Conservation (phyloP, 345 rosid genomes). For the Turritis glabra region DNA sequence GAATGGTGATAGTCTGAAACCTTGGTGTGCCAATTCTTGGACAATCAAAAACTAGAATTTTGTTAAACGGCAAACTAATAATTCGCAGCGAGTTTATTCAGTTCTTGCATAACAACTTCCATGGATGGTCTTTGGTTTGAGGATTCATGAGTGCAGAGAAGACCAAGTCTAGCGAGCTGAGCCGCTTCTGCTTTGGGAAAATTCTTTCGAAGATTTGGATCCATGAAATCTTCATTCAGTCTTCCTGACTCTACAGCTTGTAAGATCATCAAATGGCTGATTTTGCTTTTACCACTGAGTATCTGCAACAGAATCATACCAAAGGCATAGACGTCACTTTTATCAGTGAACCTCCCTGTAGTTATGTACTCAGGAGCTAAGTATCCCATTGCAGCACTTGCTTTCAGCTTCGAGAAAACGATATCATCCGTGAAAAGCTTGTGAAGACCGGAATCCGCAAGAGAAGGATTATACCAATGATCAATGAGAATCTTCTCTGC, state of each 20-base stretch:
- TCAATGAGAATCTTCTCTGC: slow-evolving; percentile 85
- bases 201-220: slow-evolving; percentile 63
- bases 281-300: slow-evolving; percentile 65
- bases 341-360: slow-evolving; percentile 88
- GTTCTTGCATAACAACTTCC: slow-evolving; percentile 67
- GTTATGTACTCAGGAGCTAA: slow-evolving; percentile 91
- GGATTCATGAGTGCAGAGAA: slow-evolving; percentile 74
- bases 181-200: slow-evolving; percentile 61
- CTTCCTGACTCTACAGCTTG: slow-evolving; percentile 58
- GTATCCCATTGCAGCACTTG: slow-evolving; percentile 98
- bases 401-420: slow-evolving; percentile 86
- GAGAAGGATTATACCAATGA: slow-evolving; percentile 63
- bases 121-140: slow-evolving; percentile 71
- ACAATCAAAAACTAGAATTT: slow-evolving; percentile 38
- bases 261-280: slow-evolving; percentile 45
- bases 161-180: slow-evolving; percentile 59
- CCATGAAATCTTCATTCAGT: slow-evolving; percentile 56
- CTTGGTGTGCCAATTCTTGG: slow-evolving; percentile 29
- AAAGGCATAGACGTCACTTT: slow-evolving; percentile 85
- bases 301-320: slow-evolving; percentile 79
- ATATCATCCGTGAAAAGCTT: slow-evolving; percentile 87
- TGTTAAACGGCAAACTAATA: slow-evolving; percentile 24
- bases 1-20: slow-evolving; percentile 19
- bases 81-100: slow-evolving; percentile 41
- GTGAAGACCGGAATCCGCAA: slow-evolving; percentile 84